Percentiles rank a stretch among this genome's conserved stretches.
phyloP scores from a whole-genome alignment of 23 red algal genomes.

The Gracilaria vermiculophylla region DNA sequence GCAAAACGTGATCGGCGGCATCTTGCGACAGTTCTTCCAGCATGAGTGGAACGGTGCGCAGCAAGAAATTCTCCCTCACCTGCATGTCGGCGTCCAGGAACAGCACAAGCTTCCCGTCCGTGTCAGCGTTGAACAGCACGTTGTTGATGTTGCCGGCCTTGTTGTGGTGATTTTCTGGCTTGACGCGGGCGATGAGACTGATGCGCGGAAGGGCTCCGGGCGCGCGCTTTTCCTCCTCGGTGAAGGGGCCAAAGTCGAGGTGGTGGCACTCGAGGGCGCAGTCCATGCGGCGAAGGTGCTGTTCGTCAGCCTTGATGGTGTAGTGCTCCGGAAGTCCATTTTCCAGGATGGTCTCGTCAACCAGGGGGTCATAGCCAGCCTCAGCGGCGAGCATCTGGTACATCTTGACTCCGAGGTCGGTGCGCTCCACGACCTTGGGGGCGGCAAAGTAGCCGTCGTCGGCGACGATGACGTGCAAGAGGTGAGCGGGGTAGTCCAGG shows the following conservation, averaged over 20 bases:
- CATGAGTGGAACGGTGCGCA: slow-evolving; percentile 68
- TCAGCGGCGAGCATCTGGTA: slow-evolving; percentile 69
- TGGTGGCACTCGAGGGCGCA: slow-evolving; percentile 70
- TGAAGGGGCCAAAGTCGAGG: slow-evolving; percentile 72
- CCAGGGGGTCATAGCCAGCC: slow-evolving; percentile 70
- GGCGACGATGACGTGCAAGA: slow-evolving; percentile 68
- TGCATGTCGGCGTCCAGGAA: slow-evolving; percentile 81
- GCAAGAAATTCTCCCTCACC: slow-evolving; percentile 55
- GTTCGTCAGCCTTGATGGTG: slow-evolving; percentile 43
- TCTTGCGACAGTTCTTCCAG: slow-evolving; percentile 70
- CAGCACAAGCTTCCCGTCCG: slow-evolving; percentile 69
- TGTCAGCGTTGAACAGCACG: slow-evolving; percentile 66
- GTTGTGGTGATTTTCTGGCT: slow-evolving; percentile 73
- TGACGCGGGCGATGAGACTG: slow-evolving; percentile 61
- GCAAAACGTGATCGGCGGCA: slow-evolving; percentile 45
- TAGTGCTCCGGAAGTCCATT: slow-evolving; percentile 75
- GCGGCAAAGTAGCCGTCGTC: slow-evolving; percentile 77
- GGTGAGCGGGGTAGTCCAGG: slow-evolving; percentile 67
- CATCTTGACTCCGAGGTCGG: slow-evolving; percentile 57
- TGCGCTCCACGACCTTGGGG: slow-evolving; percentile 58
- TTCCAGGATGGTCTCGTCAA: slow-evolving; percentile 72
- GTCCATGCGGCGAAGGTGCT: slow-evolving; percentile 43
- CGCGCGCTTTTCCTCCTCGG: slow-evolving; percentile 48
- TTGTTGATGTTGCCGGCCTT: slow-evolving; percentile 88
- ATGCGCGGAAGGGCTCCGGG: slow-evolving; percentile 69